Conservation (phyloP, 345 rosid genomes). For the Salix suchowensis region DNA sequence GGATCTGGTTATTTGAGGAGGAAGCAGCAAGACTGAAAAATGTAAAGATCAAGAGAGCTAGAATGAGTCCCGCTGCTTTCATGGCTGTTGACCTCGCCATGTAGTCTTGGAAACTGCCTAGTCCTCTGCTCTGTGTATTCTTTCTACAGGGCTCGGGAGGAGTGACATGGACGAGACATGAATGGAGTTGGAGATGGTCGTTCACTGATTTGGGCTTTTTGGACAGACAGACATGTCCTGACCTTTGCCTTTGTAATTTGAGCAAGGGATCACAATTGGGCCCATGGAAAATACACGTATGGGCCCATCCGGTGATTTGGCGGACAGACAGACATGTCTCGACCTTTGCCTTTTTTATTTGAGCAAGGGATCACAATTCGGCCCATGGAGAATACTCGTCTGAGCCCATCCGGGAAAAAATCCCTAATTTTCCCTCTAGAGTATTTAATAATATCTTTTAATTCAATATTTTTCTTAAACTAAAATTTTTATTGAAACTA, state of each 20-base stretch:
- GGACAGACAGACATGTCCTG: neutral
- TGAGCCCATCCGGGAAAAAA: neutral
- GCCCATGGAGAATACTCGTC: neutral
- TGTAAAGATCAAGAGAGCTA: constrained; percentile 29
- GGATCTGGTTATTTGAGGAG: constrained; percentile 50
- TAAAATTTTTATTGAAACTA: neutral
- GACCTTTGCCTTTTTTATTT: neutral
- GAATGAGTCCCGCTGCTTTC: constrained; percentile 37
- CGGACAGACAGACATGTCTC: neutral
- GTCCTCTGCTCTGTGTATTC: neutral
- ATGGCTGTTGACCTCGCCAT: constrained; percentile 21
- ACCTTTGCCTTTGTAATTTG: neutral
- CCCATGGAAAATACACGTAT: neutral
- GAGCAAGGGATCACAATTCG: neutral
- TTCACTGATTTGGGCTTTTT: neutral
- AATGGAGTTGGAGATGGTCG: neutral
- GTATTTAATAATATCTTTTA: neutral
- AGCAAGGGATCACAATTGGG: neutral
- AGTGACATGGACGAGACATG: neutral
- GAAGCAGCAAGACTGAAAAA: constrained; percentile 31
- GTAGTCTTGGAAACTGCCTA: neutral
- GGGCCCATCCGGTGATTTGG: neutral
- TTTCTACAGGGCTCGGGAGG: too few relatives aligned
- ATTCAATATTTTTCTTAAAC: neutral
- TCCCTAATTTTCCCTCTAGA: neutral